Percentiles rank a stretch among this genome's conserved stretches.
Conservation (phyloP, 306 rosid genomes). For the Cucurbita argyrosperma region DNA sequence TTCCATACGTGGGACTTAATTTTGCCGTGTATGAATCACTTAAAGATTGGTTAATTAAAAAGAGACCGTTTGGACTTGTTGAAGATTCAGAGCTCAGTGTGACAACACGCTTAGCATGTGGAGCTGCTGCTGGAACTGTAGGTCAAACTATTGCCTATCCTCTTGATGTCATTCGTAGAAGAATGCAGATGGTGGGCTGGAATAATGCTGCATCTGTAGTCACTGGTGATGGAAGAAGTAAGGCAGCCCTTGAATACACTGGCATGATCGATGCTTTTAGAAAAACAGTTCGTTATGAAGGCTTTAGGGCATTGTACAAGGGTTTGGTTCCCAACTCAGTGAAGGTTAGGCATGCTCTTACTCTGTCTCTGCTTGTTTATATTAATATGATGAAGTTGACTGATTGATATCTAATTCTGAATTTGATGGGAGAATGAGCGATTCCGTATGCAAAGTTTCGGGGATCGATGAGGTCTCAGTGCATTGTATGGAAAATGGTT, state of each 20-base stretch:
- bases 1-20: slow-evolving; percentile 98
- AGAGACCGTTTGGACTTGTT: slow-evolving; percentile 55
- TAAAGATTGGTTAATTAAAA: slow-evolving; percentile 70
- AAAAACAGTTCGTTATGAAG: slow-evolving; percentile 86
- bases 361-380: not conserved
- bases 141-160: slow-evolving; percentile 99
- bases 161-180: slow-evolving; percentile 92
- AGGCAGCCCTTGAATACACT: slow-evolving; percentile 55
- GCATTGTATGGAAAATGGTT: not conserved
- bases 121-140: slow-evolving; percentile 92
- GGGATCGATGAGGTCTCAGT: not conserved
- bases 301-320: slow-evolving; percentile 93
- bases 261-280: slow-evolving; percentile 97
- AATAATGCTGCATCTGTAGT: slow-evolving; percentile 76
- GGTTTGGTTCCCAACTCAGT: slow-evolving; percentile 97
- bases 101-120: slow-evolving; percentile 82
- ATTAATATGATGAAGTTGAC: not conserved
- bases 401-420: not conserved
- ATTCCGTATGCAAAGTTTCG: not conserved
- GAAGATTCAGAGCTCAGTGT: slow-evolving; percentile 72
- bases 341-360: slow-evolving; percentile 43
- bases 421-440: not conserved
- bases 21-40: slow-evolving; percentile 92
- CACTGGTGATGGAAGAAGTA: slow-evolving; percentile 75
- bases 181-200: slow-evolving; percentile 99